Percentiles rank a stretch among this genome's conserved stretches.
These are phyloP conservation scores for Chaetomium strumarium DNA, from an alignment of 2,329 filamentous ascomycete species.

Conservation along the genomic window DNA sequence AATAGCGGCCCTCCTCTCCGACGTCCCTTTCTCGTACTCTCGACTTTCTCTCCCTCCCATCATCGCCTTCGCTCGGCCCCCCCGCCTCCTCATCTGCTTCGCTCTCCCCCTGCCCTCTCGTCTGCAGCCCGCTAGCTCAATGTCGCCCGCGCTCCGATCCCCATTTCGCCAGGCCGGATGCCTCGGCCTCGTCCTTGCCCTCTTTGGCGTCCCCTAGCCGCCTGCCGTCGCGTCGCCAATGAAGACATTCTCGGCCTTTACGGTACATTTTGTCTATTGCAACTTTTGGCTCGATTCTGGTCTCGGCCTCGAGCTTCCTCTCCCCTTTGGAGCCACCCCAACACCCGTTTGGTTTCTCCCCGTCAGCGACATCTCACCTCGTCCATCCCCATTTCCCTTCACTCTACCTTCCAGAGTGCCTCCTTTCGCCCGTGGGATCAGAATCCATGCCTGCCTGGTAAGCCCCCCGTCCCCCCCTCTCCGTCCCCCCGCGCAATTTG, in stretches of 20 bases:
- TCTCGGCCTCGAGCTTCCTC: no score
- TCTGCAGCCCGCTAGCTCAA: constrained; percentile 2
- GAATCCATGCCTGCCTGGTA: constrained; percentile 7
- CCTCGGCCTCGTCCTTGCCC: neutral
- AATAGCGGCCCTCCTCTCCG: neutral
- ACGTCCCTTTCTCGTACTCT: constrained; percentile 11
- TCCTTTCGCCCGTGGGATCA: constrained; percentile 3
- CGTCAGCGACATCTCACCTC: neutral
- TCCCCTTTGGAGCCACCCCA: no score
- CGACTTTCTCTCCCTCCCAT: constrained; percentile 1
- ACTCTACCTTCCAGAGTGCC: constrained; percentile 1
- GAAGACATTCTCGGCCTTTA: constrained; percentile 1
- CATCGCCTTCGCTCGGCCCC: constrained; percentile 8
- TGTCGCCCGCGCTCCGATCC: neutral
- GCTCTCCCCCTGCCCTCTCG: neutral
- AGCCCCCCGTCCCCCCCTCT: constrained; percentile 1
- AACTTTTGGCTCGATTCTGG: constrained; percentile 1
- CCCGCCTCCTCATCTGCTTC: constrained; percentile 3
- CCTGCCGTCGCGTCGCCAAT: constrained; percentile 2
- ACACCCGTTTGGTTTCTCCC: no score
- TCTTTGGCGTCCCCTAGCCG: constrained; percentile 4
- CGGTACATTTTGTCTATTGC: constrained; percentile 1
- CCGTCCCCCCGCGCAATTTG: constrained; percentile 4
- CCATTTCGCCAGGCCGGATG: no score
- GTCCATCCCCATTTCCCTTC: constrained; percentile 1